phyloP scores from a whole-genome alignment of 169 alveolate species.

The Amoebophrya sp. region DNA sequence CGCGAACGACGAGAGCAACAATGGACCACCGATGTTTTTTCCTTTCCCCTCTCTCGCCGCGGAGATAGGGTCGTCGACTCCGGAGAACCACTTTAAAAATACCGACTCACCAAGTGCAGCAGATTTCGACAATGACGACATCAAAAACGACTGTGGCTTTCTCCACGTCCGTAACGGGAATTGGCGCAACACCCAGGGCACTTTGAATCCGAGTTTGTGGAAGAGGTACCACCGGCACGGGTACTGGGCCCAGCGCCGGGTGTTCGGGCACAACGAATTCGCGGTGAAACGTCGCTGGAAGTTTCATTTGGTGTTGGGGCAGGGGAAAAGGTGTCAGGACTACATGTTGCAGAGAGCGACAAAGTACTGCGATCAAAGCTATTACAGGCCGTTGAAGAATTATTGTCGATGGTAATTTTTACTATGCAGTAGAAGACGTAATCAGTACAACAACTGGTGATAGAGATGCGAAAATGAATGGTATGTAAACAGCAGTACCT shows the following conservation, averaged over 20 bases:
- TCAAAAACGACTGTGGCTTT: too few relatives aligned
- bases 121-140: too few relatives aligned
- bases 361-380: neutral
- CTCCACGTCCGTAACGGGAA: neutral
- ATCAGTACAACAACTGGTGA: too few relatives aligned
- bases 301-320: neutral
- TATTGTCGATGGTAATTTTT: neutral
- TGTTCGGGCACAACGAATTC: neutral
- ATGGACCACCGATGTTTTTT: too few relatives aligned
- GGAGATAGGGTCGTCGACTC: too few relatives aligned
- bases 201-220: neutral
- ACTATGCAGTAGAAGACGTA: too few relatives aligned
- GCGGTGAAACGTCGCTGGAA: neutral
- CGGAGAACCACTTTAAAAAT: too few relatives aligned
- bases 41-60: too few relatives aligned
- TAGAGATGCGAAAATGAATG: too few relatives aligned
- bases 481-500: too few relatives aligned
- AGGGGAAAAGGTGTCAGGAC: neutral
- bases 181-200: neutral
- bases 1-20: too few relatives aligned
- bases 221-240: neutral
- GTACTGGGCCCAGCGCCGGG: neutral
- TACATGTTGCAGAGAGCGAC: neutral
- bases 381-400: neutral
- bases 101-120: too few relatives aligned